Evolutionary conservation across 768 basidiomycete genomes (phyloP), one percentile per base, ranked within the genome.

Genomic region (Phlebiopsis flavidoalba): DNA sequence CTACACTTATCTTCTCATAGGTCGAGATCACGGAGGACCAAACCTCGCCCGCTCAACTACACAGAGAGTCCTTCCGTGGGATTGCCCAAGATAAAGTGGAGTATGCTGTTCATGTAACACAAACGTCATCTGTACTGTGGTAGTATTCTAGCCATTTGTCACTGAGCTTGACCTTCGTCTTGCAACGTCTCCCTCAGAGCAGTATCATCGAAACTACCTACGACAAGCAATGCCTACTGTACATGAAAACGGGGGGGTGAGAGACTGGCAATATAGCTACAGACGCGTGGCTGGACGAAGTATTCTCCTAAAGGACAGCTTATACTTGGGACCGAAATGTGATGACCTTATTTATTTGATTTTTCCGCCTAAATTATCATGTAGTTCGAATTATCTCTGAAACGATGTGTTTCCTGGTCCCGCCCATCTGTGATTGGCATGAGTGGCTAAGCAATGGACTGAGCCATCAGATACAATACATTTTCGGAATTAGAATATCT

Each of bases 21-120:
- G 93, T 96, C 57, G 94, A 94, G 26, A 95, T 97, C 62, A 95
- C 86, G 31, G 95, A 98, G 75, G 97, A 99, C 70, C 93, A 97
- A 59, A 94, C 93, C 3, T 90, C 95, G 3, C 83, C 89, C 0
- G 93, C 95, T 45, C 96, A 98, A 69, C 81, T 99, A 65, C 26
- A n/a, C n/a, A 86, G 90, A 19, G 93, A 94, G 60, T 86, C 95
- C 1, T 99, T 99, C 85, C 87, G 92, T 31, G 91, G 91, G 3
- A 90, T 97, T 15, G 93, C 95, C 0, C 83, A 79, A 10, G 89
- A 94, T 70, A 98, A 98, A 84, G 95, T 91, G n/a, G 57, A 33
- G 79, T 63, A 35, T 26, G 31, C 43, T 6, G 1, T 56, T 5
- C 8, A 51, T 48, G 11, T 17, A 21, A 21, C 46, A 45, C 24